Base-by-base conservation (phyloP, 108 stramenopile species). In the Skeletonema potamos region DNA sequence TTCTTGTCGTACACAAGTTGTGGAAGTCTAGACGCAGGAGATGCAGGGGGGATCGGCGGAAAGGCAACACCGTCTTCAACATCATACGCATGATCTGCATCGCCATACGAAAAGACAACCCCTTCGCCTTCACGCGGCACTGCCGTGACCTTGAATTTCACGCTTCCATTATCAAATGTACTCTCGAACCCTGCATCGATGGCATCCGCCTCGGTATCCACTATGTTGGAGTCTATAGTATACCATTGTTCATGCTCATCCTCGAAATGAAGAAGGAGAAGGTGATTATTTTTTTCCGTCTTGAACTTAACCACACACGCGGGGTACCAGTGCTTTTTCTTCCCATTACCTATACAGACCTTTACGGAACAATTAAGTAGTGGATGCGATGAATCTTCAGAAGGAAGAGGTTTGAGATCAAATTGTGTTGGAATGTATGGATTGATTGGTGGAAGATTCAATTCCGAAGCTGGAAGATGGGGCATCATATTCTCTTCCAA, bases 241-340 rank as follows among this genome's bases (percentile, higher is more conserved):
- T 92, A 88, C 93, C 93, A 94, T 66, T 85, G 80, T 72, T 92
- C 84, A 27, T 85, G 85, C 54, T 86, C 89, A 43, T 92, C 93
- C 73, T 94, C 93, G 58, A 90, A 92, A 1, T 83, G 77, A 27
- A 89, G 63, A 39, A 90, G 68, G 33, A 94, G 65, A 27, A 66
- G 61, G 51, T 70, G 69, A n/a, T 58, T 34, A 54, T 86, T 87
- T 24, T 74, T 84, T 13, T 77, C 71, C 9, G 73, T 55, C 66
- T 92, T 82, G 74, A 85, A 94, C 66, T 89, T 84, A 0, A 77
- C 82, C 4, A 85, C 85, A 15, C 84, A 82, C 0, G 86, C 90
- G 18, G 91, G 86, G 27, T 88, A 92, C 89, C 89, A 94, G 58
- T 81, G 59, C 73, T 85, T 89, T 65, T 76, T 83, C 59, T 91